These are phyloP conservation scores for Conticribra weissflogii DNA, from an alignment of 108 stramenopile species.

Conservation along the genomic window DNA sequence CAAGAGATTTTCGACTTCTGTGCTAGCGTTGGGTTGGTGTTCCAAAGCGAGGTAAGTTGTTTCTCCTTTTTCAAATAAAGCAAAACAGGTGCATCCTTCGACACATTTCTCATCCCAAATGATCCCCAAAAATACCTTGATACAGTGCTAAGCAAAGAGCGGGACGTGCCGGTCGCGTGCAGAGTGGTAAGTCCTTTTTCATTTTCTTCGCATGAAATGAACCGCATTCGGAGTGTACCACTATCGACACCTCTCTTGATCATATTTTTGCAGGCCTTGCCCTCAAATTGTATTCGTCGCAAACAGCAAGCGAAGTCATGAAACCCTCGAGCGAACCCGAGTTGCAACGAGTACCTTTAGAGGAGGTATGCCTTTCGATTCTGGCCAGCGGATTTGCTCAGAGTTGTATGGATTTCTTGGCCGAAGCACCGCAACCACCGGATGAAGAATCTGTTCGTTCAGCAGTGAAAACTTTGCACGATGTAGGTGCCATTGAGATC, in stretches of 20 bases:
- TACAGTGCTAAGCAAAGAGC: constrained; percentile 89
- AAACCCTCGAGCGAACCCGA: constrained; percentile 80
- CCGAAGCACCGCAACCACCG: constrained; percentile 94
- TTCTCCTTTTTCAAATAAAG: too few relatives aligned
- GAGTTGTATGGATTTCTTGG: constrained; percentile 79
- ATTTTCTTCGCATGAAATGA: constrained; percentile 1
- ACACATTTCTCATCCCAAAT: too few relatives aligned
- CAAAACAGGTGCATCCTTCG: too few relatives aligned
- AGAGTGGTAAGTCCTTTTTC: constrained; percentile 89
- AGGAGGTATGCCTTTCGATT: constrained; percentile 73
- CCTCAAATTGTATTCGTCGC: constrained; percentile 81
- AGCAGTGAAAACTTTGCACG: constrained; percentile 69
- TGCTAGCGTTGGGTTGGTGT: constrained; percentile 81
- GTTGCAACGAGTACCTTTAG: constrained; percentile 71
- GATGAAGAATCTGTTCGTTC: constrained; percentile 57
- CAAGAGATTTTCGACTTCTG: constrained; percentile 71
- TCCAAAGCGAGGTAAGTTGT: constrained; percentile 91
- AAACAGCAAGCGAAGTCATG: constrained; percentile 66
- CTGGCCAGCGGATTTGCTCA: constrained; percentile 53
- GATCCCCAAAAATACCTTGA: too few relatives aligned
- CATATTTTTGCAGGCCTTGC: neutral
- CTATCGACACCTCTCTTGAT: neutral
- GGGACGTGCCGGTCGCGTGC: constrained; percentile 95
- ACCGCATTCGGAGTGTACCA: neutral
- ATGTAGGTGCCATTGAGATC: constrained; percentile 74